Conservation (phyloP, 1,139 yeast species). For the Nakaseomyces delphensis region DNA sequence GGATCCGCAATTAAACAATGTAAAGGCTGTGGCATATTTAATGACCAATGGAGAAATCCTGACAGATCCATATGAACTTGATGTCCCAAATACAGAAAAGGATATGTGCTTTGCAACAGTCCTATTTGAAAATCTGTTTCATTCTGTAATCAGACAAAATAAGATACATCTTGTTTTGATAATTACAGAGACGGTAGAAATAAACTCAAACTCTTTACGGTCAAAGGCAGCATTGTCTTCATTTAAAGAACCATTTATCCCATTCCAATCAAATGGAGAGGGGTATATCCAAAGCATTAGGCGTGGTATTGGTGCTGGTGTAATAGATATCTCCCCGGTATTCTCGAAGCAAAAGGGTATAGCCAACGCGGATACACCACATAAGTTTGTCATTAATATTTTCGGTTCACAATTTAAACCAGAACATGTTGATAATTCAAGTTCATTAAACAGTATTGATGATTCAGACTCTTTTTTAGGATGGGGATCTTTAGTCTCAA, state of each 20-base stretch:
- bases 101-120: conserved; percentile 44
- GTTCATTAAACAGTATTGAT: conserved; percentile 1
- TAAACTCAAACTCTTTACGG: conserved; percentile 8
- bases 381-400: conserved; percentile 62
- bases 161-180: conserved; percentile 63
- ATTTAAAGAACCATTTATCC: conserved; percentile 23
- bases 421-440: not conserved
- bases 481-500: conserved; percentile 82
- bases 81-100: conserved; percentile 49
- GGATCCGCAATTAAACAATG: conserved; percentile 58
- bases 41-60: conserved; percentile 57
- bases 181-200: conserved; percentile 52
- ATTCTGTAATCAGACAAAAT: conserved; percentile 53
- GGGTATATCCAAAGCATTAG: conserved; percentile 41
- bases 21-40: conserved; percentile 65
- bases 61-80: conserved; percentile 74
- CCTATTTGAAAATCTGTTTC: conserved; percentile 67
- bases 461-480: conserved; percentile 41
- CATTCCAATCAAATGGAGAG: conserved; percentile 14
- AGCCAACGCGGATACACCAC: conserved; percentile 49
- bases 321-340: conserved; percentile 72
- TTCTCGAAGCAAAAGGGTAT: conserved; percentile 61
- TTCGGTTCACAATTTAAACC: conserved; percentile 55
- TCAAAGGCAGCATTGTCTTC: conserved; percentile 7
- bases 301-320: conserved; percentile 85